Evolutionary conservation across 73 alveolate species (phyloP).

Genomic region (Uronychia setigera): DNA sequence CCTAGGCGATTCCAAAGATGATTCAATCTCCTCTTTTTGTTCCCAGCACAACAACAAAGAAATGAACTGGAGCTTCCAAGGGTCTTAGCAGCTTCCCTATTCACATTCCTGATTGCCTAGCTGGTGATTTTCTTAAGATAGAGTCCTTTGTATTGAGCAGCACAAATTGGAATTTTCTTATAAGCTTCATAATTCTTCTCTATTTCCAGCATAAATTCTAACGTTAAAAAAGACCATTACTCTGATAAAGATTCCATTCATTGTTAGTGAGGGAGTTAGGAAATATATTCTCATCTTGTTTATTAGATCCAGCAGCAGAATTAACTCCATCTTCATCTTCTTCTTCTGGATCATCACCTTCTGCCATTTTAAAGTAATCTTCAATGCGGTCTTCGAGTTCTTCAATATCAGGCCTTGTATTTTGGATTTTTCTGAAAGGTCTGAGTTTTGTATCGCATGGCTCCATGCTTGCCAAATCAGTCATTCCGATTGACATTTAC

Average conservation of each 20-base stretch:
- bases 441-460: conserved; percentile 35
- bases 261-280: neutral
- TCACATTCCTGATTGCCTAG: neutral
- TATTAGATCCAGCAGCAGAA: neutral
- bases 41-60: neutral
- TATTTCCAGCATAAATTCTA: neutral
- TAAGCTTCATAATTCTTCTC: neutral
- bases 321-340: neutral
- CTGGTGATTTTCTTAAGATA: neutral
- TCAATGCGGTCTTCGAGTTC: neutral
- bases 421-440: conserved; percentile 23
- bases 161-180: neutral
- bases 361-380: neutral
- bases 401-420: neutral
- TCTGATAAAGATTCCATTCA: conserved; percentile 3
- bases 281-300: neutral
- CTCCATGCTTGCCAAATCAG: conserved; percentile 32
- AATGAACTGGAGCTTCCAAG: neutral
- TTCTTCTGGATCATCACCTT: conserved; percentile 1
- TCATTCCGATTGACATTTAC: conserved; percentile 34
- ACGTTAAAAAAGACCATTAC: neutral
- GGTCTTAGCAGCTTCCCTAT: neutral
- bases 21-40: neutral
- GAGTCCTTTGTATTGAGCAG: neutral
- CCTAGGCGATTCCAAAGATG: conserved; percentile 24